A percentile compares a stretch with the other conserved stretches of the same genome.
phyloP scores from a whole-genome alignment of 2,329 filamentous ascomycete genomes.

The Aureobasidium uvarum region DNA sequence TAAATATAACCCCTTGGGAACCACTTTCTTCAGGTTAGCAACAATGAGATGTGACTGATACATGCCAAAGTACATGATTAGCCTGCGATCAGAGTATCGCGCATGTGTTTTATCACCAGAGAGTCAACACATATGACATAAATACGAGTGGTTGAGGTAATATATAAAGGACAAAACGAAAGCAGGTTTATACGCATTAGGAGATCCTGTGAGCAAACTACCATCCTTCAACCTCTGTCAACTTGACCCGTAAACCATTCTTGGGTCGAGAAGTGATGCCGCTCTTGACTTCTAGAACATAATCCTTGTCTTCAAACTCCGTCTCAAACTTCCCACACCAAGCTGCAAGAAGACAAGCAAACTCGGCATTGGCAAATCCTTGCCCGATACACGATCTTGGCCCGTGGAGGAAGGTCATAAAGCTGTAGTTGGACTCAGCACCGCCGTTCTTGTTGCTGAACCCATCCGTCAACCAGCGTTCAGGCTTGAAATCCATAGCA shows the following conservation, averaged over 20 bases:
- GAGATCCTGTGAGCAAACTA: constrained; percentile 36
- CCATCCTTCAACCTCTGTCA: constrained; percentile 68
- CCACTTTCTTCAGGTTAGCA: no score
- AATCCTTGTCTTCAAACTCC: constrained; percentile 61
- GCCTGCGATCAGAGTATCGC: no score
- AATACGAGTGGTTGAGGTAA: not conserved
- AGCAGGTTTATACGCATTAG: not conserved
- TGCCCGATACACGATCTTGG: constrained; percentile 83
- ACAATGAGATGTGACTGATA: no score
- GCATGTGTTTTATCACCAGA: no score
- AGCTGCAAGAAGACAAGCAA: constrained; percentile 75
- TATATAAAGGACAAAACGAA: not conserved
- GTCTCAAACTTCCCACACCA: constrained; percentile 73
- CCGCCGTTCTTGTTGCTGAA: constrained; percentile 61
- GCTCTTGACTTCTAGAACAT: constrained; percentile 64
- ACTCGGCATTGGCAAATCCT: constrained; percentile 77
- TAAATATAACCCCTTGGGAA: no score
- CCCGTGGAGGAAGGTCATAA: constrained; percentile 81
- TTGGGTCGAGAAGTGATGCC: constrained; percentile 70
- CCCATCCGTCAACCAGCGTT: constrained; percentile 64
- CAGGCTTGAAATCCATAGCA: constrained; percentile 72
- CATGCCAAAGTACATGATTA: no score
- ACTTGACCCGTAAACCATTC: constrained; percentile 67
- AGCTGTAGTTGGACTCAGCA: constrained; percentile 71
- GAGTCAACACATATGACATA: not conserved